These are phyloP conservation scores for Brettanomyces bruxellensis DNA, from an alignment of 805 yeast genomes.

Conservation along the genomic window DNA sequence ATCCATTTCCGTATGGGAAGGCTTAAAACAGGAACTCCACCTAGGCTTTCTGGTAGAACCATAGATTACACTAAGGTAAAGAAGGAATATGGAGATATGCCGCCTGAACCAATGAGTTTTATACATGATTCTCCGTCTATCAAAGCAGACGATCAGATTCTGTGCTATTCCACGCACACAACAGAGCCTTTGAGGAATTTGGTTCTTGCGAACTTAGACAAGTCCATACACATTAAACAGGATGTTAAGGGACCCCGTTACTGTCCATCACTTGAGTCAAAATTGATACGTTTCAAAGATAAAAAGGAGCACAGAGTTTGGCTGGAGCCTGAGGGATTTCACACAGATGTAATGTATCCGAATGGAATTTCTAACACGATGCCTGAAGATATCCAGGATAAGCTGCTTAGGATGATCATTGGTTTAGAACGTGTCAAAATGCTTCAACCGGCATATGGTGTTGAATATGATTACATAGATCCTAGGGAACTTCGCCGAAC, in stretches of 20 bases:
- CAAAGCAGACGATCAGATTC: constrained; percentile 37
- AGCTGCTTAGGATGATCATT: constrained; percentile 66
- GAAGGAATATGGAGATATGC: constrained; percentile 72
- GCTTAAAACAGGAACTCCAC: constrained; percentile 96
- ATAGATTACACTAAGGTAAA: constrained; percentile 58
- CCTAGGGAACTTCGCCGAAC: constrained; percentile 78
- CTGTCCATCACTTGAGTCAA: constrained; percentile 94
- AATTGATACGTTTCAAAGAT: constrained; percentile 70
- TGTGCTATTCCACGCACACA: constrained; percentile 74
- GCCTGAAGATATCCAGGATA: constrained; percentile 87
- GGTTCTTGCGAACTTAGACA: constrained; percentile 60
- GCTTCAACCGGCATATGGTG: constrained; percentile 98
- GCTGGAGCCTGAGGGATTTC: constrained; percentile 95
- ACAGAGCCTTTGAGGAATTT: constrained; percentile 66
- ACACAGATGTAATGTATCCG: constrained; percentile 84
- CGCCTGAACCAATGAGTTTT: constrained; percentile 87
- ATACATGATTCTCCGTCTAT: constrained; percentile 63
- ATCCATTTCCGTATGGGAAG: constrained; percentile 84
- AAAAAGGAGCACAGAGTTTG: constrained; percentile 75
- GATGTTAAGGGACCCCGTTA: constrained; percentile 95
- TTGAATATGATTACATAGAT: constrained; percentile 92
- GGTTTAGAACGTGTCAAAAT: constrained; percentile 86
- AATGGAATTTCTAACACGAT: constrained; percentile 93
- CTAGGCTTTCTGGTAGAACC: constrained; percentile 64
- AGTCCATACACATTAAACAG: constrained; percentile 85